Evolutionary conservation across 495 filamentous ascomycete species (phyloP).

Genomic region (Glutinoglossum americanum): DNA sequence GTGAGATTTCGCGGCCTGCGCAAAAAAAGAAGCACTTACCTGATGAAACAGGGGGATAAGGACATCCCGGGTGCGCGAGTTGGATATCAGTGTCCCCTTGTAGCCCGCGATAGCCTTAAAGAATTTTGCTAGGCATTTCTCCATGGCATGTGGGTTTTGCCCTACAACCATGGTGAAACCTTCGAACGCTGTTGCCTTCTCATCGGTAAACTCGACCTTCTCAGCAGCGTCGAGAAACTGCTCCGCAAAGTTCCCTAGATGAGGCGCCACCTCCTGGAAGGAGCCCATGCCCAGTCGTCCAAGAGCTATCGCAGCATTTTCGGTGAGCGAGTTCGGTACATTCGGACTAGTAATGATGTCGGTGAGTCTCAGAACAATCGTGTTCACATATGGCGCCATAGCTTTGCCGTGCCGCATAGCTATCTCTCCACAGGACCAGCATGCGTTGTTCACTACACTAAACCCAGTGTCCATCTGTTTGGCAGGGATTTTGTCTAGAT

Average conservation of each 20-base stretch:
- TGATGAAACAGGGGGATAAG: slow-evolving; percentile 30
- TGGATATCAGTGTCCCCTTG: slow-evolving; percentile 26
- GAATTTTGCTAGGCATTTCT: slow-evolving; percentile 58
- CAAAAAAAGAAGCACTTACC: slow-evolving; percentile 17
- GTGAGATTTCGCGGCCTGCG: slow-evolving; percentile 6
- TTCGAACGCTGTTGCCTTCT: slow-evolving; percentile 83
- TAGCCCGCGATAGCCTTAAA: slow-evolving; percentile 70
- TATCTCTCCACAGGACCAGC: slow-evolving; percentile 93
- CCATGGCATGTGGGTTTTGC: slow-evolving; percentile 80
- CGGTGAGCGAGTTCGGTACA: slow-evolving; percentile 76
- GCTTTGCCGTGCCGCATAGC: slow-evolving; percentile 50
- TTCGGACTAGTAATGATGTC: slow-evolving; percentile 62
- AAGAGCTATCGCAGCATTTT: slow-evolving; percentile 87
- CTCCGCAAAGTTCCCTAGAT: slow-evolving; percentile 58
- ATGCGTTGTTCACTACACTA: slow-evolving; percentile 91
- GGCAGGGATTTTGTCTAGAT: slow-evolving; percentile 51
- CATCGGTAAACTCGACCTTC: slow-evolving; percentile 71
- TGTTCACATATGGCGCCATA: slow-evolving; percentile 56
- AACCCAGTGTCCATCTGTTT: slow-evolving; percentile 60
- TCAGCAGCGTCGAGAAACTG: slow-evolving; percentile 64
- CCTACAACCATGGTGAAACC: slow-evolving; percentile 74
- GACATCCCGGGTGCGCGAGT: slow-evolving; percentile 28
- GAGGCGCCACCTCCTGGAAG: slow-evolving; percentile 52
- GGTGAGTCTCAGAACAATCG: slow-evolving; percentile 51
- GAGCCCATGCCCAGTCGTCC: slow-evolving; percentile 76